Percentiles rank a stretch among this genome's conserved stretches.
Evolutionary conservation across 345 rosid genomes (phyloP).

Genomic region (Acer negundo): DNA sequence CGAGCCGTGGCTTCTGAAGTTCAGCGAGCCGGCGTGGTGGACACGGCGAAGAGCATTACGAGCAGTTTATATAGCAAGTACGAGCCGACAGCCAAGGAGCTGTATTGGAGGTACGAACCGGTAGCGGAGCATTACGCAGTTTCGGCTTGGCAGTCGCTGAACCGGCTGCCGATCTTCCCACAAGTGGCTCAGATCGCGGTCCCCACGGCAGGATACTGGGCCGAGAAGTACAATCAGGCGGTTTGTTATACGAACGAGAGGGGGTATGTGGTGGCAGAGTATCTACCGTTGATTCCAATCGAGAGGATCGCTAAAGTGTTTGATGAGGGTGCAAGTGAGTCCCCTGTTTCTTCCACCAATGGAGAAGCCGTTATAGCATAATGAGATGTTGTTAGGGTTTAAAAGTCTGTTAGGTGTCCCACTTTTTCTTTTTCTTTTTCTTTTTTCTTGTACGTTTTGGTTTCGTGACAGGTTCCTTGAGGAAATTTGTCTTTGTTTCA

Average conservation of each 20-base stretch:
- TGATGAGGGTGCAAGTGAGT: slow-evolving; percentile 16
- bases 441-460: too few species aligned
- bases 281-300: slow-evolving; percentile 62
- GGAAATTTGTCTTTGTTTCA: too few species aligned
- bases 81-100: slow-evolving; percentile 53
- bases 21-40: slow-evolving; percentile 55
- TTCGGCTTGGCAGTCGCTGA: slow-evolving; percentile 54
- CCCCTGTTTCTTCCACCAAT: slow-evolving; percentile 9
- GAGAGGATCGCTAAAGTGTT: slow-evolving; percentile 61
- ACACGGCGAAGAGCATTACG: slow-evolving; percentile 42
- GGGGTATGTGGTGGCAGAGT: slow-evolving; percentile 41
- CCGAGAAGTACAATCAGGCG: slow-evolving; percentile 61
- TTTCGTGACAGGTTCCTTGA: too few species aligned
- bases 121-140: slow-evolving; percentile 55
- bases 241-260: slow-evolving; percentile 44
- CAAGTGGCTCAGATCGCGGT: slow-evolving; percentile 52
- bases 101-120: slow-evolving; percentile 53
- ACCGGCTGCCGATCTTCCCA: slow-evolving; percentile 54
- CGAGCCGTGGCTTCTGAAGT: slow-evolving; percentile 62
- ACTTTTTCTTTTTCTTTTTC: too few species aligned
- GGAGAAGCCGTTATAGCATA: slow-evolving; percentile 14
- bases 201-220: slow-evolving; percentile 69
- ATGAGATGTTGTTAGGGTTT: background rate
- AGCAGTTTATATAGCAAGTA: slow-evolving; percentile 39
- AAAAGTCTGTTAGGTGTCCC: background rate